phyloP scores from a whole-genome alignment of 2,329 filamentous ascomycete species.

The Diatrype stigma region DNA sequence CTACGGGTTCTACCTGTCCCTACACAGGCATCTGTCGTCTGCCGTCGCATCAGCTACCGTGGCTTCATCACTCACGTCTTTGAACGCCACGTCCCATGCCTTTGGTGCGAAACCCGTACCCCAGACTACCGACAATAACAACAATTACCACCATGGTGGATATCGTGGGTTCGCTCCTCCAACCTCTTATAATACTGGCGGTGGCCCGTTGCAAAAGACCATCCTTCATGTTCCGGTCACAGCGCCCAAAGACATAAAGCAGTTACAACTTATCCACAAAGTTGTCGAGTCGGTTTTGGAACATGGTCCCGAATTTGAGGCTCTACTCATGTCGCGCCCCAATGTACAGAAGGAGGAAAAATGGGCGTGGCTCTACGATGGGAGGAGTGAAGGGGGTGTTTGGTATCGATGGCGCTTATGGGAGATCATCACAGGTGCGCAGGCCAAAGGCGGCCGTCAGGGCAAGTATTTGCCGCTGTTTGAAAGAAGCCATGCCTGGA shows the following conservation, averaged over 20 bases:
- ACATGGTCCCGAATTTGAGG: constrained; percentile 84
- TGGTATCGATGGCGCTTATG: constrained; percentile 94
- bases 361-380: constrained; percentile 93
- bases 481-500: constrained; percentile 74
- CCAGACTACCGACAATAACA: constrained; percentile 31
- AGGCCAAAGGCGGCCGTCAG: constrained; percentile 36
- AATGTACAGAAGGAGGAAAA: constrained; percentile 82
- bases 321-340: constrained; percentile 80
- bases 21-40: constrained; percentile 81
- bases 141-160: constrained; percentile 38
- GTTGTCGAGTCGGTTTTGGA: constrained; percentile 76
- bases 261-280: constrained; percentile 80
- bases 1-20: constrained; percentile 74
- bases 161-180: constrained; percentile 72
- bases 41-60: constrained; percentile 50
- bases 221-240: constrained; percentile 66
- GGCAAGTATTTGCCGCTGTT: constrained; percentile 63
- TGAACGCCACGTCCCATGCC: constrained; percentile 52
- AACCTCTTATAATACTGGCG: constrained; percentile 54
- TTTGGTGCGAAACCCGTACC: constrained; percentile 72
- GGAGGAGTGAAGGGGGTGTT: constrained; percentile 70
- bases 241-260: constrained; percentile 72
- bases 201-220: constrained; percentile 38
- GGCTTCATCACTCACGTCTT: constrained; percentile 35
- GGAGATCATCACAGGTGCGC: constrained; percentile 71